A percentile compares a stretch with the other conserved stretches of the same genome.
Evolutionary conservation across 164 flowering plant species (phyloP).

Genomic region (Nelumbo lutea): DNA sequence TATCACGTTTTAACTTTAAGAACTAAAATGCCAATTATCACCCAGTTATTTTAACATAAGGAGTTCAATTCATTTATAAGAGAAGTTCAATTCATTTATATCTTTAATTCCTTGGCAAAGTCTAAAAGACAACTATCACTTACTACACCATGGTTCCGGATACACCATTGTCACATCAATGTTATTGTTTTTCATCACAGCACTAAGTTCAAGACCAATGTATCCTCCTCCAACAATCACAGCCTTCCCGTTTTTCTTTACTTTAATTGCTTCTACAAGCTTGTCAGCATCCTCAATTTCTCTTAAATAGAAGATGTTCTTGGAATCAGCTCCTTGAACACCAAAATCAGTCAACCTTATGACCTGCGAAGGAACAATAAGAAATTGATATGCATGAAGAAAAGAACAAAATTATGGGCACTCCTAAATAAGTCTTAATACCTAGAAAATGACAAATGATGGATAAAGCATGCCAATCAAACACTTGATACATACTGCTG

Average conservation of each 20-base stretch:
- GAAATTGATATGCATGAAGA: not conserved
- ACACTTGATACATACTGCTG: constrained; percentile 43
- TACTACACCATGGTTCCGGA: constrained; percentile 99
- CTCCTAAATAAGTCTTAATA: too few relatives aligned
- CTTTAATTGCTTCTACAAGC: constrained; percentile 70
- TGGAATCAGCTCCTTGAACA: constrained; percentile 88
- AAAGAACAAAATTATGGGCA: too few relatives aligned
- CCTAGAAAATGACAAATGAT: too few relatives aligned
- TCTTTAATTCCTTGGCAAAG: not conserved
- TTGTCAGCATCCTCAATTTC: constrained; percentile 93
- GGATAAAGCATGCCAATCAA: not conserved
- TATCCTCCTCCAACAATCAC: constrained; percentile 97
- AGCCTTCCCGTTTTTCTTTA: constrained; percentile 78
- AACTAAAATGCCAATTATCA: not conserved
- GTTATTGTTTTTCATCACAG: constrained; percentile 70
- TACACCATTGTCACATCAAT: constrained; percentile 86
- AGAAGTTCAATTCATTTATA: not conserved
- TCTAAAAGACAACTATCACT: constrained; percentile 32
- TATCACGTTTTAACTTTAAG: not conserved
- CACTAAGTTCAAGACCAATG: constrained; percentile 95
- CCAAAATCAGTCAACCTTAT: constrained; percentile 82
- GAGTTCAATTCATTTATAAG: too few relatives aligned
- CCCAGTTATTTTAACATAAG: too few relatives aligned
- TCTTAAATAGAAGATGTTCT: constrained; percentile 87
- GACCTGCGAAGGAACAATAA: constrained; percentile 42